Evolutionary conservation across 805 yeast species (phyloP), one percentile per base, ranked within the genome.

Genomic region (Blastobotrys muscicola): DNA sequence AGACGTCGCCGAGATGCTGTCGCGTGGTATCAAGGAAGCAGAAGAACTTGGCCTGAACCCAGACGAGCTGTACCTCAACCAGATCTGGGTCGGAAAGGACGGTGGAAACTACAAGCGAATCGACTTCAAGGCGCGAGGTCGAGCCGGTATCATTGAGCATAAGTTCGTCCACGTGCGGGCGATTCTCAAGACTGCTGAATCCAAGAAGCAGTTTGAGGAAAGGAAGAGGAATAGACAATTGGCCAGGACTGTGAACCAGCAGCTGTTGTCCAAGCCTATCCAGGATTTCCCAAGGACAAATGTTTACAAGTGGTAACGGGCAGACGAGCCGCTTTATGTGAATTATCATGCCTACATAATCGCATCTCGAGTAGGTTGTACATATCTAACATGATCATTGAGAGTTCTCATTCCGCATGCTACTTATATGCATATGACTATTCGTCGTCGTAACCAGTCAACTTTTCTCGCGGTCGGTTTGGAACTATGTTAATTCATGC

Each of bases 61-160:
- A 16, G 74, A 80, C 46, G 74, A 74, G 33, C 61, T 87, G 36
- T 85, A 81, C 55, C 74, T 90, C 45, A 76, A 80, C 36, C 84
- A 84, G 57, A 76, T 87, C 46, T 90, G 97, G 97, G 79, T 79
- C 23, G 97, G 96, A 35, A 79, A 87, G 45, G 97, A 90, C 62
- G 95, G 95, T 14, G 57, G 65, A 41, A 78, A 82, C 80, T 55
- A 59, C 26, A 80, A 76, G 61, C 74, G 92, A 60, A 63, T 78
- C 8, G 96, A 90, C 54, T 71, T 74, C 59, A 87, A 86, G 67
- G 95, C 92, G 50, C 79, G 97, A 68, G 96, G 96, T 50, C 77
- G 95, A 62, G 71, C 75, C 14, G 97, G 97, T 59, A 65, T 84
- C 45, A 73, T 83, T 41, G 73, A 71, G 29, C 92, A 85, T 57